Evolutionary conservation across 1,284 basidiomycete species (phyloP).

Genomic region (Mycosarcoma maydis): DNA sequence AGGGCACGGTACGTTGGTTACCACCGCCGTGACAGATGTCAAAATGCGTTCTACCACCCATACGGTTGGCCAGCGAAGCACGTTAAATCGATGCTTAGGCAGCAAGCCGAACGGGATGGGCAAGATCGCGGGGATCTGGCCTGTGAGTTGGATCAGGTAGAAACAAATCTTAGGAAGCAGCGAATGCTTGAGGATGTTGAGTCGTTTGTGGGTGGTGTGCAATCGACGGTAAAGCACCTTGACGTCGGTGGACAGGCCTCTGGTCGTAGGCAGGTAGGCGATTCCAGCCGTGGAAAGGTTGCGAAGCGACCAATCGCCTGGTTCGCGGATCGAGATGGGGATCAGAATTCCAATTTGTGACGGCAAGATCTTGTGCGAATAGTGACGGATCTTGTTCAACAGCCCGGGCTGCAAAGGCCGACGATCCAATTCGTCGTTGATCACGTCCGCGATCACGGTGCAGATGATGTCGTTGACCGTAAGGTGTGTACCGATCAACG

Average conservation of each 20-base stretch:
- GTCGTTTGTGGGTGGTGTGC: conserved; percentile 46
- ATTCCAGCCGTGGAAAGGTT: conserved; percentile 62
- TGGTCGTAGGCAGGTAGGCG: conserved; percentile 55
- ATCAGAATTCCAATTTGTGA: conserved; percentile 56
- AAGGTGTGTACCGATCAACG: conserved; percentile 51
- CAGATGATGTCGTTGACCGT: conserved; percentile 65
- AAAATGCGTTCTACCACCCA: conserved; percentile 30
- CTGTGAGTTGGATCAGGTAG: conserved; percentile 44
- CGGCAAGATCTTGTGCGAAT: conserved; percentile 44
- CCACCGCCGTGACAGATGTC: conserved; percentile 52
- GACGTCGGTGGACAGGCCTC: conserved; percentile 22
- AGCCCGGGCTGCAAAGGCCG: conserved; percentile 24
- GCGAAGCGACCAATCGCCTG: conserved; percentile 58
- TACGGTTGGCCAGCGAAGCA: conserved; percentile 17
- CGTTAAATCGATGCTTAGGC: conserved; percentile 18
- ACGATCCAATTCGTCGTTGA: conserved; percentile 50
- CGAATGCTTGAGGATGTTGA: conserved; percentile 59
- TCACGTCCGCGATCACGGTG: conserved; percentile 59
- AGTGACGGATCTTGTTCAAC: conserved; percentile 17
- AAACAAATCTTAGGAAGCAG: conserved; percentile 55
- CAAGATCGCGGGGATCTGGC: conserved; percentile 47
- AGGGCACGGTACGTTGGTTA: conserved; percentile 65
- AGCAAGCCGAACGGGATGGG: conserved; percentile 38
- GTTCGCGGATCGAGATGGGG: conserved; percentile 61
- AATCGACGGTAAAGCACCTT: conserved; percentile 50